Percentiles rank a stretch among this genome's conserved stretches.
Evolutionary conservation across 2,329 filamentous ascomycete genomes (phyloP).

Genomic region (Neonectria faginata): DNA sequence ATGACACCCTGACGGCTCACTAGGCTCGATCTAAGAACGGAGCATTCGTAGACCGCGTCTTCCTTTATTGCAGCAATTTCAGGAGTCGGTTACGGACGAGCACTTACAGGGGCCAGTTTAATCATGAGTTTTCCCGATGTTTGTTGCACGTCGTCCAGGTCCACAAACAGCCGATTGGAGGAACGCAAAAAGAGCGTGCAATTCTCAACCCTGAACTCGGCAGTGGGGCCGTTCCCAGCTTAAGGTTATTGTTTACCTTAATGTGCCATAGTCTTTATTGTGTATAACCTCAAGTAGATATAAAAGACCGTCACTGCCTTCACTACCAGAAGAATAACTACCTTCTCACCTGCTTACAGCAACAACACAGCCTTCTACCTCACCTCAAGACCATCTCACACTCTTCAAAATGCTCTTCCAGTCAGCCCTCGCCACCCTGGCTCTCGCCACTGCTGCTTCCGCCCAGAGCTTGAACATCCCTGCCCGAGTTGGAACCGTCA

Average conservation of each 20-base stretch:
- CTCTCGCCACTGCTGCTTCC: constrained; percentile 16
- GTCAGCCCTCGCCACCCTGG: constrained; percentile 10
- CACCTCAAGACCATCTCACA: neutral
- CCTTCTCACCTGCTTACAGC: neutral
- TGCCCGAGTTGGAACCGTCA: constrained; percentile 12
- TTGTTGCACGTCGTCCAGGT: neutral
- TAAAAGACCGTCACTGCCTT: neutral
- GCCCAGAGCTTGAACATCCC: constrained; percentile 23
- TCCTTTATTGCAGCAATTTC: neutral
- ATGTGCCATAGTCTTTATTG: neutral
- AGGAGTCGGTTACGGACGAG: too few relatives aligned
- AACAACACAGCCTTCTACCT: neutral
- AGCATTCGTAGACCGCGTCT: neutral
- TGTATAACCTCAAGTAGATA: neutral
- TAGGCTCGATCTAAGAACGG: neutral
- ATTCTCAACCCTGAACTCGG: neutral
- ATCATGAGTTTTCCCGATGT: neutral
- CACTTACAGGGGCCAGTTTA: neutral
- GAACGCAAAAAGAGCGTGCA: neutral
- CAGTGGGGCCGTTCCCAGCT: neutral
- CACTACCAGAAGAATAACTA: neutral
- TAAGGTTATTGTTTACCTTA: neutral
- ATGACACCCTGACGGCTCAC: neutral
- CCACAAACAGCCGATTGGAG: neutral
- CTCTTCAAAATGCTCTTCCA: constrained; percentile 21